A percentile compares a stretch with the other conserved stretches of the same genome.
Conservation (phyloP, 2,329 filamentous ascomycete genomes). For the Pseudogymnoascus sp. region DNA sequence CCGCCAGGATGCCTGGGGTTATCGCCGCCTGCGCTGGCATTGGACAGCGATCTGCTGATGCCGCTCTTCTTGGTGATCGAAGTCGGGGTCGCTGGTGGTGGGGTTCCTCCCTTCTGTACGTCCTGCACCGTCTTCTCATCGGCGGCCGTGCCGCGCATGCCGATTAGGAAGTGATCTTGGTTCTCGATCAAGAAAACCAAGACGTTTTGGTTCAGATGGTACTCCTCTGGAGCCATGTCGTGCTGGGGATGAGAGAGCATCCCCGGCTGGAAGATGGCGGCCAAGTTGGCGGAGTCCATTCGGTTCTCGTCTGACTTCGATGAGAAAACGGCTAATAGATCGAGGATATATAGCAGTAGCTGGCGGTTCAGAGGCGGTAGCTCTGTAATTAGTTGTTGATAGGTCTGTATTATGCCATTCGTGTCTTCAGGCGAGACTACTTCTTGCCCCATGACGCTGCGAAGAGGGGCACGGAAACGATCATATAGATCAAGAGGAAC, state of each 20-base stretch:
- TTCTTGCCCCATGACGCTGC: slow-evolving; percentile 57
- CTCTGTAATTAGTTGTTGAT: slow-evolving; percentile 86
- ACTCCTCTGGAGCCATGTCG: slow-evolving; percentile 92
- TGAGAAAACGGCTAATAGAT: slow-evolving; percentile 91
- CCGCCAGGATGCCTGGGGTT: slow-evolving; percentile 74
- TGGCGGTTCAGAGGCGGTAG: slow-evolving; percentile 89
- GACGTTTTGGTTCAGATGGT: slow-evolving; percentile 90
- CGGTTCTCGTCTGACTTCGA: slow-evolving; percentile 95
- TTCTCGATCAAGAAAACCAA: slow-evolving; percentile 98
- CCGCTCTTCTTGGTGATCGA: slow-evolving; percentile 47
- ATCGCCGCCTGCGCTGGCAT: slow-evolving; percentile 79
- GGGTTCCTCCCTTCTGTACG: slow-evolving; percentile 61
- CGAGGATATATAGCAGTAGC: slow-evolving; percentile 87
- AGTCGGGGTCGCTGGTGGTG: slow-evolving; percentile 40
- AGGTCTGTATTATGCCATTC: slow-evolving; percentile 66
- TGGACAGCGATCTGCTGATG: slow-evolving; percentile 71
- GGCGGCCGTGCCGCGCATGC: slow-evolving; percentile 98
- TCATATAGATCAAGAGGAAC: slow-evolving; percentile 92
- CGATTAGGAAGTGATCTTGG: slow-evolving; percentile 95
- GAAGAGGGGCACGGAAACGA: slow-evolving; percentile 76
- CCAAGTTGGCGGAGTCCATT: slow-evolving; percentile 90
- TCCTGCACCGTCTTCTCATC: slow-evolving; percentile 63
- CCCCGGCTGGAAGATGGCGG: slow-evolving; percentile 95
- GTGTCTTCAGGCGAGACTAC: slow-evolving; percentile 64
- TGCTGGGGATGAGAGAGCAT: slow-evolving; percentile 90